These are phyloP conservation scores for Zygotorulaspora sp. DNA, from an alignment of 805 yeast species.

Conservation along the genomic window DNA sequence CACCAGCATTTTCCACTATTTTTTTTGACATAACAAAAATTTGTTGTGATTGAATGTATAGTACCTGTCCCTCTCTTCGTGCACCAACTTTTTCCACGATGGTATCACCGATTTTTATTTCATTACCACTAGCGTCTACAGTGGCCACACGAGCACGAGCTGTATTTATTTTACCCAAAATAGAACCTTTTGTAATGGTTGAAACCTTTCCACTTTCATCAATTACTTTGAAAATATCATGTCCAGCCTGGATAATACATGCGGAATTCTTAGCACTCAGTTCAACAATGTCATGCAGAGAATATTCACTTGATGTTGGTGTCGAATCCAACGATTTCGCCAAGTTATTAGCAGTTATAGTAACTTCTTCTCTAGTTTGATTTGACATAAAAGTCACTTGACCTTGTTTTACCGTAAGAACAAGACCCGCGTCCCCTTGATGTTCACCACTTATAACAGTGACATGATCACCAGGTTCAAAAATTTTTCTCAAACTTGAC, in stretches of 20 bases:
- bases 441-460: slow-evolving; percentile 89
- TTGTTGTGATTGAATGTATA: slow-evolving; percentile 77
- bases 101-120: slow-evolving; percentile 84
- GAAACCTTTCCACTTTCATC: slow-evolving; percentile 76
- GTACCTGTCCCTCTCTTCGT: slow-evolving; percentile 79
- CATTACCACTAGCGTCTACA: slow-evolving; percentile 79
- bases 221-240: slow-evolving; percentile 74
- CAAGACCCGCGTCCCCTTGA: slow-evolving; percentile 91
- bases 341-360: slow-evolving; percentile 88
- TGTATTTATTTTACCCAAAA: slow-evolving; percentile 68
- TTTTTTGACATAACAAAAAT: slow-evolving; percentile 79
- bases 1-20: slow-evolving; percentile 81
- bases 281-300: slow-evolving; percentile 84
- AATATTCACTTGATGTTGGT: slow-evolving; percentile 71
- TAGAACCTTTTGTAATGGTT: slow-evolving; percentile 72
- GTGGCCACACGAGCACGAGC: slow-evolving; percentile 77
- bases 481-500: slow-evolving; percentile 75
- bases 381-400: slow-evolving; percentile 88
- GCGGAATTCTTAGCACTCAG: slow-evolving; percentile 83
- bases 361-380: slow-evolving; percentile 80
- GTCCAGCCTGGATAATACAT: slow-evolving; percentile 83
- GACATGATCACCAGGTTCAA: slow-evolving; percentile 90
- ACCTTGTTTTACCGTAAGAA: slow-evolving; percentile 74
- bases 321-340: slow-evolving; percentile 88
- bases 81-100: slow-evolving; percentile 84